phyloP scores from a whole-genome alignment of 2,329 filamentous ascomycete species.

The Kalmusia sp. region DNA sequence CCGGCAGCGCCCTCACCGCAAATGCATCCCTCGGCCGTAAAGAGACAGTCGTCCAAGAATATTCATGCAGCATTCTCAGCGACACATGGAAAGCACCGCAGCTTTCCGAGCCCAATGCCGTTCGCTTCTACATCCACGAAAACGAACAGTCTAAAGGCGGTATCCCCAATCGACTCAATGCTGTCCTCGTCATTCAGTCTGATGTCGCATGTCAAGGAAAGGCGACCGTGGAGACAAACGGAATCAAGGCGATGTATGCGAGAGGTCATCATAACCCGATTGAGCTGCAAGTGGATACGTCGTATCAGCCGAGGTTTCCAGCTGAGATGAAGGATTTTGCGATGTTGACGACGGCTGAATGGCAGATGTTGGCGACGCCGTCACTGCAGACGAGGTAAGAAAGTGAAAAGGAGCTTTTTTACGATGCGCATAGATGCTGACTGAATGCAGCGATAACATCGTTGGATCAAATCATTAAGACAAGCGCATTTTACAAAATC shows the following conservation, averaged over 20 bases:
- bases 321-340: not conserved
- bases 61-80: slow-evolving; percentile 2
- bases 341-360: not conserved
- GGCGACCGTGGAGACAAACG: slow-evolving; percentile 3
- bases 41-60: not conserved
- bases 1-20: not conserved
- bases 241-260: slow-evolving; percentile 1
- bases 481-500: too few species aligned
- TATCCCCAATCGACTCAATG: slow-evolving; percentile 5
- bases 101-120: not conserved
- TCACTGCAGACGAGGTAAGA: not conserved
- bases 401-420: not conserved
- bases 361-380: slow-evolving; percentile 1
- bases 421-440: not conserved
- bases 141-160: slow-evolving; percentile 1
- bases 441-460: not conserved
- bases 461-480: not conserved
- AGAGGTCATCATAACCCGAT: not conserved
- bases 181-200: not conserved
- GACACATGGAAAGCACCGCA: slow-evolving; percentile 1
- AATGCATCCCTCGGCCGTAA: not conserved
- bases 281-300: not conserved
- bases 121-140: slow-evolving; percentile 6
- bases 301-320: not conserved
- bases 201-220: not conserved